Conservation (phyloP, 257 asterid species). For the Scutellaria barbata region DNA sequence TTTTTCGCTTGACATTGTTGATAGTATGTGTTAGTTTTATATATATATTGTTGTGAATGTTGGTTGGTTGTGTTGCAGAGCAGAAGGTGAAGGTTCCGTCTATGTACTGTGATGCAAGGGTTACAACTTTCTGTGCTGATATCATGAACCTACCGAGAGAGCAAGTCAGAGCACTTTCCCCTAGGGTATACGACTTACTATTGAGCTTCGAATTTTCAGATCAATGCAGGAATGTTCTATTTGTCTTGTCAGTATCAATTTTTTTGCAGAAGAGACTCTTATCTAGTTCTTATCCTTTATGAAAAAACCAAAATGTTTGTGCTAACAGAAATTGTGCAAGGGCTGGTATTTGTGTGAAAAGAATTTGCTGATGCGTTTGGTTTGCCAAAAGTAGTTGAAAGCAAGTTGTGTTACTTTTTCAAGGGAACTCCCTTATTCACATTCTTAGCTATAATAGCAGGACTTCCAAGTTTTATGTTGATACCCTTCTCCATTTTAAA, state of each 20-base stretch:
- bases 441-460: not conserved
- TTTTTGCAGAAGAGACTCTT: too few relatives aligned
- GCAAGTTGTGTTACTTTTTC: not conserved
- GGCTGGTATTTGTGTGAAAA: not conserved
- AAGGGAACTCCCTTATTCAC: too few relatives aligned
- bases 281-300: too few relatives aligned
- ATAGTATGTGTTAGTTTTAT: not conserved
- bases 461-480: not conserved
- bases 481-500: too few relatives aligned
- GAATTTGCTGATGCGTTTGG: not conserved
- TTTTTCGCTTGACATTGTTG: not conserved
- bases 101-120: constrained; percentile 78
- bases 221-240: constrained; percentile 1
- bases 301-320: not conserved
- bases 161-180: constrained; percentile 70
- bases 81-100: constrained; percentile 95
- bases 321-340: constrained; percentile 6
- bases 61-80: constrained; percentile 50
- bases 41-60: not conserved
- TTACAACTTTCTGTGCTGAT: constrained; percentile 77
- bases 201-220: not conserved
- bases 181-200: constrained; percentile 49
- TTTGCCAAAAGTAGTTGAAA: not conserved
- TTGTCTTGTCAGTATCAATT: not conserved
- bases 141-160: constrained; percentile 61